Conservation (phyloP, 139 green algal genomes). For the Chlorella sp. region DNA sequence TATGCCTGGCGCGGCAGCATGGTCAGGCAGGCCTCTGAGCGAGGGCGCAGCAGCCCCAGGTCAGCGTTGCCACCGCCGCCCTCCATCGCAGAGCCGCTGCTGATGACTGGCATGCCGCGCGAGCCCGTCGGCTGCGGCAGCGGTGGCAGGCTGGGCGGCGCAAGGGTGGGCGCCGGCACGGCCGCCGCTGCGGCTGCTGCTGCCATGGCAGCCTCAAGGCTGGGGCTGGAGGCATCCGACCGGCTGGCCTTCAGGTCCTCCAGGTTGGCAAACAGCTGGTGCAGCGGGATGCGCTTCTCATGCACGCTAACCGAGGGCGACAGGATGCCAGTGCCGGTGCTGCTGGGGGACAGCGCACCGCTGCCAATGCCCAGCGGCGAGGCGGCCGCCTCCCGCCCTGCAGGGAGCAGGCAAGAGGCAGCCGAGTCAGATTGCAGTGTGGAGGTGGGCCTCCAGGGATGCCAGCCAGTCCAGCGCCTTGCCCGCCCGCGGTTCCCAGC, state of each 20-base stretch:
- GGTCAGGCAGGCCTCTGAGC: conserved; percentile 16
- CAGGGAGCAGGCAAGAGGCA: background rate
- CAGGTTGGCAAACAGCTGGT: conserved; percentile 49
- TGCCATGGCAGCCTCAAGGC: background rate
- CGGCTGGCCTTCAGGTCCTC: conserved; percentile 21
- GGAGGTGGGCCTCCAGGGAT: background rate
- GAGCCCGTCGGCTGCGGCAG: background rate
- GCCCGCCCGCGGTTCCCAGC: too few species aligned
- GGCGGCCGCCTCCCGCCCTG: conserved; percentile 6
- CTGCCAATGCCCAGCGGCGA: conserved; percentile 4
- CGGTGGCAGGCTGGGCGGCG: conserved; percentile 1
- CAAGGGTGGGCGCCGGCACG: background rate
- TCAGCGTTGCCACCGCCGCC: background rate
- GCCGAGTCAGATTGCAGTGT: too few species aligned
- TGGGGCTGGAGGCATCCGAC: background rate
- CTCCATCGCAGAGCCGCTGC: background rate
- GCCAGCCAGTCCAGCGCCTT: too few species aligned
- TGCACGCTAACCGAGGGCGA: conserved; percentile 16
- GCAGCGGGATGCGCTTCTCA: conserved; percentile 36
- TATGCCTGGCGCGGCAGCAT: background rate
- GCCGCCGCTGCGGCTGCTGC: background rate
- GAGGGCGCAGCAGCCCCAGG: background rate
- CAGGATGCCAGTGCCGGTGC: conserved; percentile 21
- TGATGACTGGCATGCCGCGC: background rate
- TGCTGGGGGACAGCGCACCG: conserved; percentile 38